These are phyloP conservation scores for Coemansia biformis DNA, from an alignment of 192 early-diverging fungal genomes.

Conservation along the genomic window DNA sequence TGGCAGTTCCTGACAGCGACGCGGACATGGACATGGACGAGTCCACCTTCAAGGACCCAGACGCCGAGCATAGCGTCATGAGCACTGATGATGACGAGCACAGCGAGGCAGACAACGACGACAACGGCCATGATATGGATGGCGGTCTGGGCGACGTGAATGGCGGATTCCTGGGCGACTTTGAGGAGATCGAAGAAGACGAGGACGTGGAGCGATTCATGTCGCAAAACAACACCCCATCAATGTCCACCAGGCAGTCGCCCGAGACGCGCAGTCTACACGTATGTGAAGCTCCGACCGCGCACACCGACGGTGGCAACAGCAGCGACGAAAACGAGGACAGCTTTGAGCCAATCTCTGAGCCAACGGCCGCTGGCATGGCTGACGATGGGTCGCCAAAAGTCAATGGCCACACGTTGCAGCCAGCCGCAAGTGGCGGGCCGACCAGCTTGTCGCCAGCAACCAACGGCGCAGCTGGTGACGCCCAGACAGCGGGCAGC, in stretches of 20 bases:
- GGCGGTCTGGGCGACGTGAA: conserved; percentile 4
- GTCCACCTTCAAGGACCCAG: background rate
- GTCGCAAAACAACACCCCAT: conserved; percentile 37
- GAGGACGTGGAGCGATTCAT: conserved; percentile 46
- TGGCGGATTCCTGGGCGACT: conserved; percentile 28
- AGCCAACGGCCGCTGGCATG: background rate
- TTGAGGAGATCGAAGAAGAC: conserved; percentile 47
- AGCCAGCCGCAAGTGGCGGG: no score
- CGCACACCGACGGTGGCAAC: no score
- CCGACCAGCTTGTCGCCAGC: no score
- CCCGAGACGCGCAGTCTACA: conserved; percentile 3
- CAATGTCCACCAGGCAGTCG: conserved; percentile 23
- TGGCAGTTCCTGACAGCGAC: background rate
- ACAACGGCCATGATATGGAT: background rate
- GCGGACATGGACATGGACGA: background rate
- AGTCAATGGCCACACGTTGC: background rate
- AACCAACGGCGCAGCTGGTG: no score
- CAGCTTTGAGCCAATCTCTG: conserved; percentile 31
- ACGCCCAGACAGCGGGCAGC: no score
- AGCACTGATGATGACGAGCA: background rate
- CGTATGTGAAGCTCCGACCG: background rate
- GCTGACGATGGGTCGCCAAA: background rate
- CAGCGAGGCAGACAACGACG: conserved; percentile 5
- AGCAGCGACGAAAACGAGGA: conserved; percentile 9
- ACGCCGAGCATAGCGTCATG: background rate